phyloP scores from a whole-genome alignment of 1,139 yeast species.

The Yamadazyma friedrichii region DNA sequence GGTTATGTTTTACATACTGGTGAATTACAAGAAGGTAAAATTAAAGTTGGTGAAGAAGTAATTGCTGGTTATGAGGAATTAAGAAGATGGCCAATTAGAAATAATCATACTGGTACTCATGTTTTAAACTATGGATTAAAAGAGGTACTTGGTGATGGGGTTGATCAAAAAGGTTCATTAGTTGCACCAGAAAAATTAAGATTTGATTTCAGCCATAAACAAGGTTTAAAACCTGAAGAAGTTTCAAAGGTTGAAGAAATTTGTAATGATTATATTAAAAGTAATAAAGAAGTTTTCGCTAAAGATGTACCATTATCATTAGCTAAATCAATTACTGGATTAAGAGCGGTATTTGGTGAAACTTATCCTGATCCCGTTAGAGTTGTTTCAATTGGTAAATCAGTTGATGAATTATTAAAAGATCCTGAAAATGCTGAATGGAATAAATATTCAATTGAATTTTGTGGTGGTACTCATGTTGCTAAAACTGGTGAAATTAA shows the following conservation, averaged over 20 bases:
- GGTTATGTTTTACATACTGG: conserved; percentile 98
- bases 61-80: conserved; percentile 89
- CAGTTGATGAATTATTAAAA: conserved; percentile 75
- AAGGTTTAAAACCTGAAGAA: conserved; percentile 70
- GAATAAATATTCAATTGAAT: conserved; percentile 80
- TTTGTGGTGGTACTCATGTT: conserved; percentile 99
- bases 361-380: conserved; percentile 98
- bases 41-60: conserved; percentile 65
- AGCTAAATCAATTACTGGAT: conserved; percentile 76
- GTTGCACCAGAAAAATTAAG: conserved; percentile 95
- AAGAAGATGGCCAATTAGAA: conserved; percentile 95
- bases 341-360: conserved; percentile 98
- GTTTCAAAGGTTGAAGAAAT: conserved; percentile 72
- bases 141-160: conserved; percentile 79
- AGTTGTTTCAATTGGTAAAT: conserved; percentile 92
- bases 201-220: conserved; percentile 93
- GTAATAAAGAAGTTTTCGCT: conserved; percentile 71
- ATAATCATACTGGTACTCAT: conserved; percentile 98
- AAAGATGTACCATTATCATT: conserved; percentile 73
- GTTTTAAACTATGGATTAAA: conserved; percentile 85
- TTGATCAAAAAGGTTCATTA: conserved; percentile 95
- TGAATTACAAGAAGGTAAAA: conserved; percentile 68
- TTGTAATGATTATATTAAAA: conserved; percentile 67
- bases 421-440: conserved; percentile 74
- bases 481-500: conserved; percentile 89